These are phyloP conservation scores for Begonia peltatifolia DNA, from an alignment of 306 rosid genomes.

Conservation along the genomic window DNA sequence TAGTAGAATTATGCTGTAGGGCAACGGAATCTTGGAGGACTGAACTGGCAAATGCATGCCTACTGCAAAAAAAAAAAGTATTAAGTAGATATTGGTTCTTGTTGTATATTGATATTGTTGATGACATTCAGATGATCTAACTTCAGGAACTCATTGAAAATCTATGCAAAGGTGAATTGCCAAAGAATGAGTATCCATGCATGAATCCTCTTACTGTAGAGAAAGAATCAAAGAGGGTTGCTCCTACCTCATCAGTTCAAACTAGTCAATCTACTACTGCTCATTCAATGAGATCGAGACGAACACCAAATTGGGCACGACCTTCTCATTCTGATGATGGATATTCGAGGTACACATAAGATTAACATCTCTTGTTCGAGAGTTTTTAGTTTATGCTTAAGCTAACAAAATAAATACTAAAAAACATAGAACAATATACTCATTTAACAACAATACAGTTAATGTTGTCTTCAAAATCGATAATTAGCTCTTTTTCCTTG, in stretches of 20 bases:
- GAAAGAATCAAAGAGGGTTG: conserved; percentile 15
- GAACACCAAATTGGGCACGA: conserved; percentile 86
- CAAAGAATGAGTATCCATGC: conserved; percentile 70
- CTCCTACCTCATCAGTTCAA: conserved; percentile 14
- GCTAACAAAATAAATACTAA: too few relatives aligned
- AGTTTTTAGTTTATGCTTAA: too few relatives aligned
- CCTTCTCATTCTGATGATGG: conserved; percentile 62
- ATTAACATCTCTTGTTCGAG: neutral
- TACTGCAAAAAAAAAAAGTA: too few relatives aligned
- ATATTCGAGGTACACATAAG: conserved; percentile 48
- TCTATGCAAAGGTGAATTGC: conserved; percentile 46
- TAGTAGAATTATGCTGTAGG: too few relatives aligned
- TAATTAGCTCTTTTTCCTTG: too few relatives aligned
- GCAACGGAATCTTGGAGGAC: too few relatives aligned
- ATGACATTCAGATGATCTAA: neutral
- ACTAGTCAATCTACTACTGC: conserved; percentile 36
- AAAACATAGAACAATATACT: too few relatives aligned
- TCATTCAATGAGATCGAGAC: conserved; percentile 61
- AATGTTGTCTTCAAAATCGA: too few relatives aligned
- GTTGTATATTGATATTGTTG: neutral
- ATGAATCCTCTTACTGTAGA: conserved; percentile 21
- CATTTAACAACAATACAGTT: too few relatives aligned
- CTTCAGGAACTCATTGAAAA: conserved; percentile 65
- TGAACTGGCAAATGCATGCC: too few relatives aligned
- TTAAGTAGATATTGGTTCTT: neutral